These are phyloP conservation scores for Dipteronia sinensis DNA, from an alignment of 345 rosid genomes.

Conservation along the genomic window DNA sequence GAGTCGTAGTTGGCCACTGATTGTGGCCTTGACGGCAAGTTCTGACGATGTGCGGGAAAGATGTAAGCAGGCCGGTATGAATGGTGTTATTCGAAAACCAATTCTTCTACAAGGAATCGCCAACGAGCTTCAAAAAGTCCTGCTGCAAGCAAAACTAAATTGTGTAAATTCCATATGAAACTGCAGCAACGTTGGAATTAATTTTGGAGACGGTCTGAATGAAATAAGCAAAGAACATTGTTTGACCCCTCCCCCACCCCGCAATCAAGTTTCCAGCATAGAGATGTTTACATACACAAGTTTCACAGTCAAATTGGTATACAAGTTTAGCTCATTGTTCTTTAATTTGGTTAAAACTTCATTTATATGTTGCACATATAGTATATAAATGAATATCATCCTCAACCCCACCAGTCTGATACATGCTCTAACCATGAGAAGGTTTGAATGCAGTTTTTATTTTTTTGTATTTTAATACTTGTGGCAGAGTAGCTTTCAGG, in stretches of 20 bases:
- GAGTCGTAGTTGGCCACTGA: conserved; percentile 68
- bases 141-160: conserved; percentile 54
- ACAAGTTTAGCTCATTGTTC: conserved; percentile 26
- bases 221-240: neutral
- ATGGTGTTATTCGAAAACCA: conserved; percentile 83
- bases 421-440: no score
- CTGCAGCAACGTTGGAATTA: neutral
- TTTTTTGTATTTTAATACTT: no score
- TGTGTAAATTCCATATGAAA: conserved; percentile 14
- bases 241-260: neutral
- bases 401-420: neutral
- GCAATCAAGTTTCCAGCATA: conserved; percentile 23
- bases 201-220: no score
- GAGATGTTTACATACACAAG: conserved; percentile 34
- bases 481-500: no score
- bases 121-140: conserved; percentile 68
- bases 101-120: conserved; percentile 62
- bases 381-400: neutral
- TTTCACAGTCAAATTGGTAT: conserved; percentile 36
- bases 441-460: neutral
- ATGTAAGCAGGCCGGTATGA: conserved; percentile 71
- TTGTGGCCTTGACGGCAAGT: conserved; percentile 63
- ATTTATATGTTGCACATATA: conserved; percentile 13
- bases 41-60: conserved; percentile 60
- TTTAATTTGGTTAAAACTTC: neutral